A percentile compares a stretch with the other conserved stretches of the same genome.
These are phyloP conservation scores for Adansonia gregorii DNA, from an alignment of 441 rosid genomes.

Conservation along the genomic window DNA sequence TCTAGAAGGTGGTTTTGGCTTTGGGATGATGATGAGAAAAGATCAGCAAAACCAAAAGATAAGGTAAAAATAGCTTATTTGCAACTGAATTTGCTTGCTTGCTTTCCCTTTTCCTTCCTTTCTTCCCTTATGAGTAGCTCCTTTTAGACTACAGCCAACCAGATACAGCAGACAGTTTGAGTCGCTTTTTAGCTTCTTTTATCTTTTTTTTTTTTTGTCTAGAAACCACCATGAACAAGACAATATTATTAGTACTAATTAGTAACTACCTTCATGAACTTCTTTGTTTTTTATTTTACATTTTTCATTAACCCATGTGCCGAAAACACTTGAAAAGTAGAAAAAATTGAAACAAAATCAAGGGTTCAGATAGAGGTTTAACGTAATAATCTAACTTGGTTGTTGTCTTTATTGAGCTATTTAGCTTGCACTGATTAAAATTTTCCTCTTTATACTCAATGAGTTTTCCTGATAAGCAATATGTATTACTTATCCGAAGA, in stretches of 20 bases:
- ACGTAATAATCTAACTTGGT: background rate
- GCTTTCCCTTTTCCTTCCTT: background rate
- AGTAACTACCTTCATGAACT: too few species aligned
- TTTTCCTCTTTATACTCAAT: constrained; percentile 1
- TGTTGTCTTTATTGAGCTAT: constrained; percentile 19
- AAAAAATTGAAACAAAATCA: background rate
- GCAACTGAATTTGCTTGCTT: background rate
- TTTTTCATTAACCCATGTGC: background rate
- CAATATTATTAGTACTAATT: background rate
- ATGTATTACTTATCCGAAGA: too few species aligned
- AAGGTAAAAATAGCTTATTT: background rate
- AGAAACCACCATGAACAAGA: constrained; percentile 9
- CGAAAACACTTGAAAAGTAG: background rate
- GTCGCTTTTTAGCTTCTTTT: constrained; percentile 18
- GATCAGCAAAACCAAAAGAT: background rate
- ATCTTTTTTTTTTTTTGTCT: background rate
- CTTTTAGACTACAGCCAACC: constrained; percentile 28
- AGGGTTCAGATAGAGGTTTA: background rate
- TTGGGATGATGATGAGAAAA: background rate
- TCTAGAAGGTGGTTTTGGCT: constrained; percentile 21
- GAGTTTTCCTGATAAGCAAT: too few species aligned
- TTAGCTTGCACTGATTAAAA: constrained; percentile 1
- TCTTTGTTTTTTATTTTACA: background rate
- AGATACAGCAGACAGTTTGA: constrained; percentile 25
- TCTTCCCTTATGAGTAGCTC: constrained; percentile 10